Percentiles rank a stretch among this genome's conserved stretches.
Conservation (phyloP, 345 rosid genomes). For the Populus ilicifolia region DNA sequence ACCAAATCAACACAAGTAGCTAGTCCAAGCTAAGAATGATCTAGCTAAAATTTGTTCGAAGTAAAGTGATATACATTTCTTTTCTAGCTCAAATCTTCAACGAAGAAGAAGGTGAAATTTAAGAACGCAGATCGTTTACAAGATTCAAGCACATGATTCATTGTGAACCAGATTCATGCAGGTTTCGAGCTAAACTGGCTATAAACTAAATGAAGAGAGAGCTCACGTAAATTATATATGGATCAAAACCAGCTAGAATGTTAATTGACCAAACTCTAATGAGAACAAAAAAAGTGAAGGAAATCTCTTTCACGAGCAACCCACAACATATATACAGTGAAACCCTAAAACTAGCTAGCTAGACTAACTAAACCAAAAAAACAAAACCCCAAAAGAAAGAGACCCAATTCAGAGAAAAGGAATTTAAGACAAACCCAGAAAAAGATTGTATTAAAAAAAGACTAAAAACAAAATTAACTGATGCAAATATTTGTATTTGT, state of each 20-base stretch:
- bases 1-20: background rate
- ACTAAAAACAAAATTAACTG: background rate
- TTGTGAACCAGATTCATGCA: background rate
- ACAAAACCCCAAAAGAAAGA: background rate
- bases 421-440: background rate
- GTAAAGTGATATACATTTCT: background rate
- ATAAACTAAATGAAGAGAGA: background rate
- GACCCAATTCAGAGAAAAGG: background rate
- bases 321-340: background rate
- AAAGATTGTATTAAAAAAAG: background rate
- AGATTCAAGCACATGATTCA: background rate
- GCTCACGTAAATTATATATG: background rate
- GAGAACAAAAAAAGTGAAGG: background rate
- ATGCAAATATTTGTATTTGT: background rate
- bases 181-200: too few relatives aligned
- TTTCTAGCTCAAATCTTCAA: background rate
- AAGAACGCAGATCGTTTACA: background rate
- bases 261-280: background rate
- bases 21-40: background rate
- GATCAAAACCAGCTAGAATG: background rate
- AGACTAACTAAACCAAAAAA: background rate
- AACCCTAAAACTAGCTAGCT: conserved; percentile 11
- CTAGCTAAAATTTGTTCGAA: background rate
- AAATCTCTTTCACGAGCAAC: too few relatives aligned
- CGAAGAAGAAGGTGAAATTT: background rate